Evolutionary conservation across 169 alveolate genomes (phyloP).

Genomic region (Plasmodium yoelii): DNA sequence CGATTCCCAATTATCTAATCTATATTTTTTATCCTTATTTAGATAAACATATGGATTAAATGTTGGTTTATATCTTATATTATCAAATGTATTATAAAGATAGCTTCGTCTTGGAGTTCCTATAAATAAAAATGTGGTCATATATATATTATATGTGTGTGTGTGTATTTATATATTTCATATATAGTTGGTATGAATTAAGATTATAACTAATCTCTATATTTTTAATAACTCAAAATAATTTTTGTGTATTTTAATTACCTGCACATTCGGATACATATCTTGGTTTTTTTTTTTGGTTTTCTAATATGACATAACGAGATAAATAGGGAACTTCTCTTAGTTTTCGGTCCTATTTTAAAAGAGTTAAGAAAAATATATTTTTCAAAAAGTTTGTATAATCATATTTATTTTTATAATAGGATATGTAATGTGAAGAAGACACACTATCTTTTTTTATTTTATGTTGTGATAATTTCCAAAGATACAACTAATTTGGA

Average conservation of each 20-base stretch:
- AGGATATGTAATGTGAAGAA: background rate
- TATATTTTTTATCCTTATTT: constrained; percentile 87
- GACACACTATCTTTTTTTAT: background rate
- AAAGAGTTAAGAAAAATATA: background rate
- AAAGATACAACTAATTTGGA: no score
- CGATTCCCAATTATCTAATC: constrained; percentile 91
- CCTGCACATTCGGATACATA: constrained; percentile 88
- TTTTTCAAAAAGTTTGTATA: no score
- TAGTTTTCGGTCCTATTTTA: constrained; percentile 83
- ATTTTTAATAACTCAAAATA: background rate
- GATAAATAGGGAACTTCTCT: constrained; percentile 89
- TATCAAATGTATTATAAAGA: constrained; percentile 86
- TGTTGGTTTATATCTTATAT: constrained; percentile 87
- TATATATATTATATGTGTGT: background rate
- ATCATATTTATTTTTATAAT: background rate
- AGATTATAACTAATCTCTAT: background rate
- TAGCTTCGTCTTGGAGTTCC: constrained; percentile 92
- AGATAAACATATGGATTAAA: constrained; percentile 90
- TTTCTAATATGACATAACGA: constrained; percentile 84
- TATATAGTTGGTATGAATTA: background rate
- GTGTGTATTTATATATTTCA: background rate
- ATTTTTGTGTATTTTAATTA: background rate
- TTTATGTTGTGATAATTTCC: background rate
- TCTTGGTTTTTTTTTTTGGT: constrained; percentile 83
- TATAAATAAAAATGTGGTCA: background rate